Conservation (phyloP, 768 basidiomycete species). For the Mycena kentingensis region DNA sequence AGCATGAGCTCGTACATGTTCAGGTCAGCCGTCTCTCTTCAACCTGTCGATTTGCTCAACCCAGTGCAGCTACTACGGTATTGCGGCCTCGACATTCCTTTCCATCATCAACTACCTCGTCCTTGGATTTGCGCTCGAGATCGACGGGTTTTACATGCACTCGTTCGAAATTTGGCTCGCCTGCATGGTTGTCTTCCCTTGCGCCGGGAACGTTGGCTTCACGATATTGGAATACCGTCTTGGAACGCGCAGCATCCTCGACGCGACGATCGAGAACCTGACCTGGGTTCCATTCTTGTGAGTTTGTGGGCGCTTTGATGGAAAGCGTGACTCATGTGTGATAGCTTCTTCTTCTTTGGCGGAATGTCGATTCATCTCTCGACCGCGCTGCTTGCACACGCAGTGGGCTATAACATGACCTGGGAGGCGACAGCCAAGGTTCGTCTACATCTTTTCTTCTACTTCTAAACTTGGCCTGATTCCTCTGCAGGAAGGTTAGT, state of each 20-base stretch:
- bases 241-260: constrained; percentile 53
- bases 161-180: constrained; percentile 76
- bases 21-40: constrained; percentile 76
- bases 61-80: constrained; percentile 65
- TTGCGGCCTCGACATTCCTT: constrained; percentile 63
- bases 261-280: constrained; percentile 58
- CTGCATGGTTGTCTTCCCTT: constrained; percentile 70
- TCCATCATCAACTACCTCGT: constrained; percentile 72
- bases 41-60: constrained; percentile 79
- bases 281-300: constrained; percentile 77
- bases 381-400: constrained; percentile 63
- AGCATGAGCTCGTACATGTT: constrained; percentile 77
- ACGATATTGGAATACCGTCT: constrained; percentile 71
- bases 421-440: constrained; percentile 55
- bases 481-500: constrained; percentile 70
- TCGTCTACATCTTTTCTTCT: not conserved
- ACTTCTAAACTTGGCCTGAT: not conserved
- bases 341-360: constrained; percentile 77
- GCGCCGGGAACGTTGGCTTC: constrained; percentile 67
- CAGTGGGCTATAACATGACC: constrained; percentile 76
- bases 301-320: constrained; percentile 29
- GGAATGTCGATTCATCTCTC: constrained; percentile 73
- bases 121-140: constrained; percentile 59
- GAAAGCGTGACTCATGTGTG: not conserved
- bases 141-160: constrained; percentile 73